A percentile compares a stretch with the other conserved stretches of the same genome.
These are phyloP conservation scores for Graphilbum sp. DNA, from an alignment of 2,329 filamentous ascomycete species.

Conservation along the genomic window DNA sequence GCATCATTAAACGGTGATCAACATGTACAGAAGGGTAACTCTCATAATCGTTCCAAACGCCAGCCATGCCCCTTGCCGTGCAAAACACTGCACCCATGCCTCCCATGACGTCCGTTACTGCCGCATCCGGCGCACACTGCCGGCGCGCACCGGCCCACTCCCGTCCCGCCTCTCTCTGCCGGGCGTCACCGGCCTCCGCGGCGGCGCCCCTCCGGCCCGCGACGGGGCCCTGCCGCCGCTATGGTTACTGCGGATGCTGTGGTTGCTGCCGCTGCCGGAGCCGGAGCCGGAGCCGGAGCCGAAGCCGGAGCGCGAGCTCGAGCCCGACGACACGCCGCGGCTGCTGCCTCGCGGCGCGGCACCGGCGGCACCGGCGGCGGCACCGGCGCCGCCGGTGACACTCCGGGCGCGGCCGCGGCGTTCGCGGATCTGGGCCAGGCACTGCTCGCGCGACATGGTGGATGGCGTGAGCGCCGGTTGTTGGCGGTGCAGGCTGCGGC, in stretches of 20 bases:
- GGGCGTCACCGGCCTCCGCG: slow-evolving; percentile 7
- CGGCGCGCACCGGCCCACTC: slow-evolving; percentile 8
- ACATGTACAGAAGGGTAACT: too few species aligned
- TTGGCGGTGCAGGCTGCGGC: slow-evolving; percentile 32
- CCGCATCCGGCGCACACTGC: slow-evolving; percentile 5
- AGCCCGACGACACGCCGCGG: not conserved
- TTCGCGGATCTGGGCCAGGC: slow-evolving; percentile 58
- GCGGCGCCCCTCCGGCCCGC: not conserved
- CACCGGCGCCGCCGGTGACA: slow-evolving; percentile 19
- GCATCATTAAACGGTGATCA: too few species aligned
- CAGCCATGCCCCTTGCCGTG: too few species aligned
- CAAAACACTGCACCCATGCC: too few species aligned
- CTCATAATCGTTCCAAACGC: too few species aligned
- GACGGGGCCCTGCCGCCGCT: not conserved
- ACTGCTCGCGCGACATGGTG: slow-evolving; percentile 57
- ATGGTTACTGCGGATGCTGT: not conserved
- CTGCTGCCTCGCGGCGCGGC: not conserved
- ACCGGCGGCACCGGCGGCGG: slow-evolving; percentile 18
- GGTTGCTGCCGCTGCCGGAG: not conserved
- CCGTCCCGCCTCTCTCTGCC: slow-evolving; percentile 8
- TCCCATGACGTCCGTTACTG: slow-evolving; percentile 10
- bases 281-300: not conserved
- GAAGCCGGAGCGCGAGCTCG: not conserved
- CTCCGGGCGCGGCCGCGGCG: slow-evolving; percentile 55
- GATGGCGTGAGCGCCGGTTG: slow-evolving; percentile 45